Evolutionary conservation across 768 basidiomycete genomes (phyloP).

Genomic region (Porphyrellus cyaneotinctus): DNA sequence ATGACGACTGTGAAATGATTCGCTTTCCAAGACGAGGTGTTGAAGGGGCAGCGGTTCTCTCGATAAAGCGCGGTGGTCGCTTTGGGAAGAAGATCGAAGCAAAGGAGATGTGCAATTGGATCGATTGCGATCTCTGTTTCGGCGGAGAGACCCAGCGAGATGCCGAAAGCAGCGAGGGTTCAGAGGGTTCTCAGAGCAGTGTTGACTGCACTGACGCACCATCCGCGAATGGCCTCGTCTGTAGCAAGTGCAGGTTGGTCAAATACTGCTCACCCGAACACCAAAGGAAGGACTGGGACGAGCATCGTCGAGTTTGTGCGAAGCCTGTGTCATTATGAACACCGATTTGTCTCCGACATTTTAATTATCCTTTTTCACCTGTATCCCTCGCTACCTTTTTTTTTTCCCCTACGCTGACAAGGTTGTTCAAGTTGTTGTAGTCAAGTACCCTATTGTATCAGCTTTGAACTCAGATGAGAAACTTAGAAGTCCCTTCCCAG

Average conservation of each 20-base stretch:
- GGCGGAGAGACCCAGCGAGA: conserved; percentile 37
- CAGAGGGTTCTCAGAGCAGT: conserved; percentile 44
- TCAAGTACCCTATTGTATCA: not conserved
- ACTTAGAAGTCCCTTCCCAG: not conserved
- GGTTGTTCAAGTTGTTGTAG: not conserved
- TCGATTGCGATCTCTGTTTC: conserved; percentile 66
- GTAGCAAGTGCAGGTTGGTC: conserved; percentile 75
- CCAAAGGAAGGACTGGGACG: conserved; percentile 74
- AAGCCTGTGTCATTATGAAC: conserved; percentile 29
- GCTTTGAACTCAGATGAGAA: not conserved
- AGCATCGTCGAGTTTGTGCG: conserved; percentile 68
- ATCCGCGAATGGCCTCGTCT: conserved; percentile 50
- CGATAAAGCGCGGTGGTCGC: conserved; percentile 55
- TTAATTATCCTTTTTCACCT: not conserved
- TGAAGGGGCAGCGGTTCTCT: conserved; percentile 57
- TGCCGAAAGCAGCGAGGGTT: conserved; percentile 40
- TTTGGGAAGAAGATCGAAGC: conserved; percentile 47
- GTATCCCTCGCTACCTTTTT: not conserved
- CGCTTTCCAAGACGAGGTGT: conserved; percentile 67
- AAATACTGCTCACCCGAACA: conserved; percentile 75
- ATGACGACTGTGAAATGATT: conserved; percentile 80
- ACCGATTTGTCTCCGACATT: not conserved
- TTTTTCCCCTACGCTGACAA: not conserved
- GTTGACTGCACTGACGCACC: conserved; percentile 32
- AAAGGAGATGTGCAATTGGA: conserved; percentile 79